Evolutionary conservation across 352 stramenopile species (phyloP), one percentile per base, ranked within the genome.

Genomic region (Pseudoperonospora humuli): DNA sequence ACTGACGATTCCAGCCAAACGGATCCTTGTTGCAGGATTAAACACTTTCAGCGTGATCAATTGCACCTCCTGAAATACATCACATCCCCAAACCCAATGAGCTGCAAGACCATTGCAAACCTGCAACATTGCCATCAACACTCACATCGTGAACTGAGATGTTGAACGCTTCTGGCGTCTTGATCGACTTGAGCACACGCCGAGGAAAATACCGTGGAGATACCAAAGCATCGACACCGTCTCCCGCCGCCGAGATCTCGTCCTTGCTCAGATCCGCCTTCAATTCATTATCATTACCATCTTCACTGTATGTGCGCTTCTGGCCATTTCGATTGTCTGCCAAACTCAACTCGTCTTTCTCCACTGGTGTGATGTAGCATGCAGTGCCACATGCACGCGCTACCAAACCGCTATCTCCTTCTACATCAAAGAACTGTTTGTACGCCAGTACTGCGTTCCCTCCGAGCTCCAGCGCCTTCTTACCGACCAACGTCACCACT

Each of bases 381-480:
- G 83, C 71, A 45, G 96, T 99, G 10, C 96, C 96, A 61, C 94
- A 98, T 5, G 92, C 96, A 18, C 96, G 70, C 15, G 95, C 95
- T 0, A 99, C 96, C 19, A 99, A 77, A 7, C 95, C 96, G 24
- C 90, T 98, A 64, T 98, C 95, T 34, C 96, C 96, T 76, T 99
- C 96, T 21, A 99, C 91, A 67, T 99, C 96, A 55, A 99, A 98
- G 59, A 97, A 97, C 54, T 98, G 92, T 49, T 96, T 86, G 70
- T 99, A 99, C 4, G 89, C 95, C 35, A 99, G 64, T 13, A 99
- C 95, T 5, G 96, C 96, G 57, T 99, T 99, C 2, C 93, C 95
- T 11, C 95, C 95, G n/a, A 98, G 81, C 48, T 97, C 92, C 15
- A 98, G 60, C 2, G 96, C 94, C 51, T 97, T 98, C 51, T 97